Conservation (phyloP, 108 stramenopile genomes). For the Pseudonitzschia pungens region DNA sequence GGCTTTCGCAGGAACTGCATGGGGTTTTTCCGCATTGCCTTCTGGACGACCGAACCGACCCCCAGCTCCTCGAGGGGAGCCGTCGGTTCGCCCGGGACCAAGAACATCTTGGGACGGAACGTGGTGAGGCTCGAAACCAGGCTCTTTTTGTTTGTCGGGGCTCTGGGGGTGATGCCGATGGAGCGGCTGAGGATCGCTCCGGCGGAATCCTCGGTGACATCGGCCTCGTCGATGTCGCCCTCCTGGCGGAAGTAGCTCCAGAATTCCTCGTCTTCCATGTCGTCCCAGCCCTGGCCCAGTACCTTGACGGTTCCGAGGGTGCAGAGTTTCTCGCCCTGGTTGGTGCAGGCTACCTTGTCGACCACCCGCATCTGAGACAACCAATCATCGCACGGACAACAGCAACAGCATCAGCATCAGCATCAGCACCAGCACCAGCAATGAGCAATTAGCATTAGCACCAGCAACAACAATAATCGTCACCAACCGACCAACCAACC, state of each 20-base stretch:
- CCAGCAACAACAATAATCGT: background rate
- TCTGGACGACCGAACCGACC: conserved; percentile 28
- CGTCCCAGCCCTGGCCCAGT: conserved; percentile 48
- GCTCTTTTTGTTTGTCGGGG: background rate
- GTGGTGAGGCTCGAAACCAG: conserved; percentile 14
- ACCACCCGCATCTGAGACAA: conserved; percentile 25
- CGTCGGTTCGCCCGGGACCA: conserved; percentile 44
- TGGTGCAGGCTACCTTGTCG: conserved; percentile 35
- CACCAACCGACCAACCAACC: no score
- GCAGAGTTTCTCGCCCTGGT: conserved; percentile 39
- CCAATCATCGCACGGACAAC: no score
- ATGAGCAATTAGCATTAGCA: background rate
- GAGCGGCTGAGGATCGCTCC: background rate
- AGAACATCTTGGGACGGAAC: conserved; percentile 47
- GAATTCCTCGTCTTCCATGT: conserved; percentile 67
- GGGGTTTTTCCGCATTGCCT: conserved; percentile 2
- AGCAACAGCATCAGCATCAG: background rate
- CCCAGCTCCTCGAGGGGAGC: conserved; percentile 50
- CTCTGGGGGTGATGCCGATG: conserved; percentile 4
- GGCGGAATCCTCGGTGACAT: conserved; percentile 20
- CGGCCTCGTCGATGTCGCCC: conserved; percentile 49
- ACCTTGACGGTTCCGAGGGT: conserved; percentile 38
- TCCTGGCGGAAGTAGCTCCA: conserved; percentile 82
- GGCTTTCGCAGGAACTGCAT: conserved; percentile 37
- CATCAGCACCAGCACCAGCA: background rate